A percentile compares a stretch with the other conserved stretches of the same genome.
Conservation (phyloP, 2,329 filamentous ascomycete species). For the Aspergillus fischeri region DNA sequence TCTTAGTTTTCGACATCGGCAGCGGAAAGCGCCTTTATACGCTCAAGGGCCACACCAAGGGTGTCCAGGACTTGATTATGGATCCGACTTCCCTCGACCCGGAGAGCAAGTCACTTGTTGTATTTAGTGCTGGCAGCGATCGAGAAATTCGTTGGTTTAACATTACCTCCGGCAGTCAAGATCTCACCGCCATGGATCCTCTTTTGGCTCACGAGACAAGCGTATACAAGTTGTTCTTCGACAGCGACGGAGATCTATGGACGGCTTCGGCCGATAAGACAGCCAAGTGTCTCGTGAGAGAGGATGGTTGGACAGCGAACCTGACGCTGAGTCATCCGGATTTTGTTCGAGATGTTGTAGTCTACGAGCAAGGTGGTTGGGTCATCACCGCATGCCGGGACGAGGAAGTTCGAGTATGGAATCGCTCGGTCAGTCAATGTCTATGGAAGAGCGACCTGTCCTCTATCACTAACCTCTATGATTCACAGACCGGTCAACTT, state of each 20-base stretch:
- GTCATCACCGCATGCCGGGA: conserved; percentile 85
- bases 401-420: conserved; percentile 90
- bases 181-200: conserved; percentile 56
- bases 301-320: conserved; percentile 65
- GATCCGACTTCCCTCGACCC: conserved; percentile 60
- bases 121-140: conserved; percentile 79
- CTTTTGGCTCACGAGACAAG: conserved; percentile 86
- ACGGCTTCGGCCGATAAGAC: conserved; percentile 90
- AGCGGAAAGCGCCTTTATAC: conserved; percentile 67
- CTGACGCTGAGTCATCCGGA: conserved; percentile 76
- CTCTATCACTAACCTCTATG: conserved; percentile 18
- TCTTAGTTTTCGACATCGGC: conserved; percentile 75
- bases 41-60: conserved; percentile 73
- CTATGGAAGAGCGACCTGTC: not conserved
- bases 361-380: conserved; percentile 67
- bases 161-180: conserved; percentile 27
- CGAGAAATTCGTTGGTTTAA: conserved; percentile 68
- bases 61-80: conserved; percentile 72
- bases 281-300: conserved; percentile 70
- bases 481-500: conserved; percentile 60
- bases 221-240: conserved; percentile 76
- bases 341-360: conserved; percentile 78
- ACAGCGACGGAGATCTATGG: conserved; percentile 73
- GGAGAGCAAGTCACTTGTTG: conserved; percentile 40
- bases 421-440: conserved; percentile 48